These are phyloP conservation scores for Megacollybia platyphylla DNA, from an alignment of 1,284 basidiomycete genomes.

Conservation along the genomic window DNA sequence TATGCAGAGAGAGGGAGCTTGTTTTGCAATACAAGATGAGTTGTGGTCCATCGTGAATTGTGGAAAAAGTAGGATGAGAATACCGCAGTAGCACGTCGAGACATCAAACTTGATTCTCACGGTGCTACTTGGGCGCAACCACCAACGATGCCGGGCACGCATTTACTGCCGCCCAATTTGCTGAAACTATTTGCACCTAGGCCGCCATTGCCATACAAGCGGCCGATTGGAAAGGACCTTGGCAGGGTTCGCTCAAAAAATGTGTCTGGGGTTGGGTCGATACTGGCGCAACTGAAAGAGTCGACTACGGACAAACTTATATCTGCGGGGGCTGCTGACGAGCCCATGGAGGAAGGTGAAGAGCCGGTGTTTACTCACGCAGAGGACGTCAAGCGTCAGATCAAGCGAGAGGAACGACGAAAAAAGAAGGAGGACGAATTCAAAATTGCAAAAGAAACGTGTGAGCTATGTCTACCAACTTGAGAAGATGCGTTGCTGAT, in stretches of 20 bases:
- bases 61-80: conserved; percentile 10
- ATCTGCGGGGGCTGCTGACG: conserved; percentile 39
- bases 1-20: conserved; percentile 14
- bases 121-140: neutral
- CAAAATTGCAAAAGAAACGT: conserved; percentile 71
- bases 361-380: conserved; percentile 67
- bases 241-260: conserved; percentile 60
- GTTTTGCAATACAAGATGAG: neutral
- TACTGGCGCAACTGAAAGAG: conserved; percentile 67
- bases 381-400: conserved; percentile 68
- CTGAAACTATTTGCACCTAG: conserved; percentile 91
- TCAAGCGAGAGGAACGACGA: conserved; percentile 69
- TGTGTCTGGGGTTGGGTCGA: conserved; percentile 59
- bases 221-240: conserved; percentile 76
- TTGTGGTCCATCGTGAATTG: conserved; percentile 7
- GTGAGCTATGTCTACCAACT: conserved; percentile 31
- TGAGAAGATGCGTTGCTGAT: conserved; percentile 6
- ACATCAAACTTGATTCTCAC: neutral
- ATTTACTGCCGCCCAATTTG: conserved; percentile 86
- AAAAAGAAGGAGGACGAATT: conserved; percentile 73
- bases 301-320: conserved; percentile 60
- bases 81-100: neutral
- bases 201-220: conserved; percentile 73
- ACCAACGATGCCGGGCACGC: conserved; percentile 61
- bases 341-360: conserved; percentile 68